Percentiles rank a stretch among this genome's conserved stretches.
Conservation (phyloP, 2,329 filamentous ascomycete species). For the Zymoseptoria crescenta region DNA sequence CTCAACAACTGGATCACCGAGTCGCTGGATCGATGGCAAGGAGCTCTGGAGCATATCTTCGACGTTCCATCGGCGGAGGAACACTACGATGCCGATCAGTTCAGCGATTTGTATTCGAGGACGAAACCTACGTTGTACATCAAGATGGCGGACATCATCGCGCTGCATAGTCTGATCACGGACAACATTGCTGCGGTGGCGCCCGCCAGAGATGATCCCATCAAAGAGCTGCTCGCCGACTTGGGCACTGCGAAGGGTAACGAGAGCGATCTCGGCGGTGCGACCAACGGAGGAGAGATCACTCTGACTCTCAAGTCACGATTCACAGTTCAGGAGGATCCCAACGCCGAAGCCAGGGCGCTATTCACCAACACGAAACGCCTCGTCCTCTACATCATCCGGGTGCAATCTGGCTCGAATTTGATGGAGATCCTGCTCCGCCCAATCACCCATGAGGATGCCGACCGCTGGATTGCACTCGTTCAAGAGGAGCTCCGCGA, state of each 20-base stretch:
- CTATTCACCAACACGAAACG: conserved; percentile 98
- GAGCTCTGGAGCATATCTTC: conserved; percentile 70
- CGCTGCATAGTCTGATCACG: conserved; percentile 82
- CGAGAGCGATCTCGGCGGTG: conserved; percentile 59
- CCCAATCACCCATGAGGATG: conserved; percentile 77
- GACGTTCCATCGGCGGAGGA: conserved; percentile 77
- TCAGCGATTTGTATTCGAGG: conserved; percentile 93
- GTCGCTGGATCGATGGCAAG: conserved; percentile 68
- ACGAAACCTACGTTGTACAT: conserved; percentile 98
- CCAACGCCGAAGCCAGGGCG: conserved; percentile 82
- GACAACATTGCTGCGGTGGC: conserved; percentile 71
- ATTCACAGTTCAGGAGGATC: conserved; percentile 51
- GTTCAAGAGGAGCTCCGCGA: conserved; percentile 69
- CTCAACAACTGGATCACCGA: conserved; percentile 86
- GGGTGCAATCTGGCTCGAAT: conserved; percentile 83
- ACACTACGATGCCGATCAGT: conserved; percentile 97
- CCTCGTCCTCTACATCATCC: conserved; percentile 94
- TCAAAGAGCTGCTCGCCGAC: conserved; percentile 87
- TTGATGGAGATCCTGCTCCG: conserved; percentile 94
- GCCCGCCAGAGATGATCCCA: conserved; percentile 71
- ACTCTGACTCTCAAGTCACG: conserved; percentile 29
- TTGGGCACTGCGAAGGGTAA: conserved; percentile 94
- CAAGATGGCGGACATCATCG: conserved; percentile 96
- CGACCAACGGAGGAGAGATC: conserved; percentile 27
- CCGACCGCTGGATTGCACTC: conserved; percentile 75